phyloP scores from a whole-genome alignment of 352 stramenopile species.

The Globisporangium paddicum region DNA sequence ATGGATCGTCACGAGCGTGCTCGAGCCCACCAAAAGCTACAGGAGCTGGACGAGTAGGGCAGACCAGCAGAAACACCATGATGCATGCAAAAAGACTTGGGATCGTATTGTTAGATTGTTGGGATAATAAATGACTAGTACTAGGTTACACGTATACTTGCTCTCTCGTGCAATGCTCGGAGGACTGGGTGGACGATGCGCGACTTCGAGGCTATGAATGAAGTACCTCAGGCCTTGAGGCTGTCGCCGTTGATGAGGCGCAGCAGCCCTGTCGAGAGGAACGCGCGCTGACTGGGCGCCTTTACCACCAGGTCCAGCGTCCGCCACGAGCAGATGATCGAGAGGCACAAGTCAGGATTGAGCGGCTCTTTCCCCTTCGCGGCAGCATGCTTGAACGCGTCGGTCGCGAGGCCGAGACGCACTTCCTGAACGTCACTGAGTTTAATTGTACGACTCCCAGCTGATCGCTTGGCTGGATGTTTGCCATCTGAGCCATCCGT shows the following conservation, averaged over 20 bases:
- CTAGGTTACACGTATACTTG: neutral
- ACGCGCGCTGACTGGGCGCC: conserved; percentile 40
- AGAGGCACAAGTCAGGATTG: conserved; percentile 41
- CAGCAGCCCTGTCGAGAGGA: conserved; percentile 43
- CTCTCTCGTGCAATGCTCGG: too few relatives aligned
- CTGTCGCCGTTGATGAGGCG: conserved; percentile 20
- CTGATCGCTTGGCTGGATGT: conserved; percentile 1
- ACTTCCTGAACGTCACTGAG: conserved; percentile 54
- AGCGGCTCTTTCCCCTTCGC: conserved; percentile 23
- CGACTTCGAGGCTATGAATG: too few relatives aligned
- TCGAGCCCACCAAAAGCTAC: conserved; percentile 1
- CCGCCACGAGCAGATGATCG: conserved; percentile 52
- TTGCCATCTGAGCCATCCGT: neutral
- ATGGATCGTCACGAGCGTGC: conserved; percentile 1
- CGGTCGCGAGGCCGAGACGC: conserved; percentile 39
- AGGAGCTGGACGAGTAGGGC: neutral
- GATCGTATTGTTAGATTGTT: too few relatives aligned
- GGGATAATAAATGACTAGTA: too few relatives aligned
- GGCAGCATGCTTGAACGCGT: conserved; percentile 34
- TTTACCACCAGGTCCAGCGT: conserved; percentile 62
- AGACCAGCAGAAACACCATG: neutral
- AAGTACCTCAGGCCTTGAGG: neutral
- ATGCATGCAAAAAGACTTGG: too few relatives aligned
- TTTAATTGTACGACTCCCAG: conserved; percentile 21
- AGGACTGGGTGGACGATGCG: too few relatives aligned